phyloP scores from a whole-genome alignment of 2,329 filamentous ascomycete species.

The Aureobasidium namibiae region DNA sequence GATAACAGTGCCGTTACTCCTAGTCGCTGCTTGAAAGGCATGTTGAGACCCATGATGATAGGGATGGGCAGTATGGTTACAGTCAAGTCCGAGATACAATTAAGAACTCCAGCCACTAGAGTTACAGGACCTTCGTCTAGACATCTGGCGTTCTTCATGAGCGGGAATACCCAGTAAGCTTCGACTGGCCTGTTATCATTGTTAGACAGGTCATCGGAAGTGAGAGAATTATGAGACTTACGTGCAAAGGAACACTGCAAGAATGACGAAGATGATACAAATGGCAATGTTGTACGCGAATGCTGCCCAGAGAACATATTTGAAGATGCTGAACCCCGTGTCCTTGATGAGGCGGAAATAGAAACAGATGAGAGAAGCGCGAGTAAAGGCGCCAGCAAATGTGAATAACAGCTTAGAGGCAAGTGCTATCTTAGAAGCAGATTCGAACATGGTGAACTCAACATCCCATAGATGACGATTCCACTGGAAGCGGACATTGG shows the following conservation, averaged over 20 bases:
- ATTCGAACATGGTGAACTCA: constrained; percentile 20
- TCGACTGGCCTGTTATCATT: constrained; percentile 27
- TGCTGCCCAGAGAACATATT: constrained; percentile 31
- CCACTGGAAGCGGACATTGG: constrained; percentile 35
- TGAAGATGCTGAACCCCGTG: constrained; percentile 32
- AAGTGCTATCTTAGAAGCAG: constrained; percentile 32
- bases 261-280: constrained; percentile 30
- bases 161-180: constrained; percentile 35
- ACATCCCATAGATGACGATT: constrained; percentile 37
- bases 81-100: constrained; percentile 34
- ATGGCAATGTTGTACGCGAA: constrained; percentile 30
- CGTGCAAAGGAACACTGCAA: constrained; percentile 34
- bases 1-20: constrained; percentile 16
- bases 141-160: constrained; percentile 27
- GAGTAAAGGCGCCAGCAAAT: constrained; percentile 34
- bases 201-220: constrained; percentile 10
- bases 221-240: constrained; percentile 16
- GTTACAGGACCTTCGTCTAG: constrained; percentile 34
- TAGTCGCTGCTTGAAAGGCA: constrained; percentile 31
- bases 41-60: constrained; percentile 33
- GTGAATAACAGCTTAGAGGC: constrained; percentile 35
- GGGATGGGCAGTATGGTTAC: constrained; percentile 37
- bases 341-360: constrained; percentile 39
- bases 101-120: constrained; percentile 34
- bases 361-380: constrained; percentile 37